phyloP scores from a whole-genome alignment of 2,329 filamentous ascomycete genomes.

The Purpureocillium takamizusanense region DNA sequence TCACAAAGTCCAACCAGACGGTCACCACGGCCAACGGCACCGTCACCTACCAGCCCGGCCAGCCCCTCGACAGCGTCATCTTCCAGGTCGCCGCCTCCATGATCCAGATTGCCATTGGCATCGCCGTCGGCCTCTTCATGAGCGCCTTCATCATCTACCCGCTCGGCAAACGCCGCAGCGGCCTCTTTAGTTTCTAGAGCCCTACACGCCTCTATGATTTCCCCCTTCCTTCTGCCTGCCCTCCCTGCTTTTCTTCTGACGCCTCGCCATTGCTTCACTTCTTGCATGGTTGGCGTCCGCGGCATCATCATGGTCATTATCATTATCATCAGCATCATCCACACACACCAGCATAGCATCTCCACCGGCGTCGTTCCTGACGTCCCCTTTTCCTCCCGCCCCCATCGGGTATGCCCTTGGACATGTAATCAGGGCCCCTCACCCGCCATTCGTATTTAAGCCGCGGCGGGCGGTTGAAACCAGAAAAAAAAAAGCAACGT shows the following conservation, averaged over 20 bases:
- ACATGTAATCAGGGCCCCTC: too few relatives aligned
- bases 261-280: neutral
- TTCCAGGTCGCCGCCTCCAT: constrained; percentile 39
- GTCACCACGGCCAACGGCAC: constrained; percentile 16
- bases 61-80: constrained; percentile 15
- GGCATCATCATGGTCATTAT: neutral
- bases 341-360: too few relatives aligned
- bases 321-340: neutral
- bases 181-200: constrained; percentile 37
- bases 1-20: constrained; percentile 33
- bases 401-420: too few relatives aligned
- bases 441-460: too few relatives aligned
- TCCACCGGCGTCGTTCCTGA: neutral
- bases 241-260: too few relatives aligned
- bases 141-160: constrained; percentile 40
- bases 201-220: too few relatives aligned
- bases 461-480: too few relatives aligned
- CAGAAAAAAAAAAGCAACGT: too few relatives aligned
- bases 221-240: too few relatives aligned
- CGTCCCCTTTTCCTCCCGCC: too few relatives aligned
- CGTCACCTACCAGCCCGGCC: too few relatives aligned
- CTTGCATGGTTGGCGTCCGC: neutral
- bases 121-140: constrained; percentile 40
- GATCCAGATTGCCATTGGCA: constrained; percentile 44
- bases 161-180: constrained; percentile 38